These are phyloP conservation scores for Cochlearia excelsa DNA, from an alignment of 345 rosid species.

Conservation along the genomic window DNA sequence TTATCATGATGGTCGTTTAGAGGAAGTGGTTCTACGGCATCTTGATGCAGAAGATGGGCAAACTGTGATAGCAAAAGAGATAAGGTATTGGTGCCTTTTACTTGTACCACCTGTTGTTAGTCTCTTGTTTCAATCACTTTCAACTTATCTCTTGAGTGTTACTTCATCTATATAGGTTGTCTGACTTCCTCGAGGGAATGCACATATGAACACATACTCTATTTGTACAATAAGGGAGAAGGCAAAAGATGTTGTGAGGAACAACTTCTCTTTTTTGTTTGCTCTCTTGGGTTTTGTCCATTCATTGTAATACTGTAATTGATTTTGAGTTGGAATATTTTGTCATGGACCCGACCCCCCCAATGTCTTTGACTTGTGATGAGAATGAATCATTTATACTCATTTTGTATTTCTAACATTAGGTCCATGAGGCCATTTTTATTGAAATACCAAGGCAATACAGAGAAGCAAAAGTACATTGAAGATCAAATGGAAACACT, in stretches of 20 bases:
- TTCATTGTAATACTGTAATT: conserved; percentile 10
- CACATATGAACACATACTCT: conserved; percentile 33
- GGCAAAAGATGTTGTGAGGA: conserved; percentile 21
- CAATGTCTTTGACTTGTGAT: conserved; percentile 5
- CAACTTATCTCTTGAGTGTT: conserved; percentile 18
- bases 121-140: conserved; percentile 6
- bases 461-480: not conserved
- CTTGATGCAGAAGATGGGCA: conserved; percentile 76
- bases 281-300: not conserved
- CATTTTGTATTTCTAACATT: conserved; percentile 12
- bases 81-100: conserved; percentile 31
- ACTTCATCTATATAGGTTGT: conserved; percentile 50
- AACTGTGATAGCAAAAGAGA: conserved; percentile 67
- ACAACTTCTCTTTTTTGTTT: not conserved
- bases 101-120: not conserved
- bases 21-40: conserved; percentile 74
- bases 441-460: not conserved
- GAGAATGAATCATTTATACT: not conserved
- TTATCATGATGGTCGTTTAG: conserved; percentile 69
- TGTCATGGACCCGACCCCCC: not conserved
- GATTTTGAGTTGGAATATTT: conserved; percentile 16
- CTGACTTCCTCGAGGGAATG: conserved; percentile 61
- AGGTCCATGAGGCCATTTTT: too few relatives aligned
- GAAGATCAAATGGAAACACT: conserved; percentile 34
- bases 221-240: conserved; percentile 18